Evolutionary conservation across 305 asterid genomes (phyloP), one percentile per base, ranked within the genome.

Genomic region (Lippia alba): DNA sequence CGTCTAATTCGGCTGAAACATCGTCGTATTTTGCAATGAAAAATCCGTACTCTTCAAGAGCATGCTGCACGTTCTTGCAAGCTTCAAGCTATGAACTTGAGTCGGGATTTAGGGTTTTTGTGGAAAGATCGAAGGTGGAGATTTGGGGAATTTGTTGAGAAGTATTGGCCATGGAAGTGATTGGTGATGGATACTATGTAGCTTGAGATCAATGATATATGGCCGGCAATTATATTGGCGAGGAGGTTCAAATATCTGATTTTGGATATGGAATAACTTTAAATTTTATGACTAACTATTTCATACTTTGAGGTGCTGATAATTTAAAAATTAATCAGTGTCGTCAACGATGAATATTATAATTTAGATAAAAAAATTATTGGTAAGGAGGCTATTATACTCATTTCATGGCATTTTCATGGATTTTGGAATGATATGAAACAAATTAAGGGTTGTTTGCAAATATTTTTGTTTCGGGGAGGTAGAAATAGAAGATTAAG

Each of bases 21-120:
- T 82, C 30, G 7, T 83, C 86, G 17, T 78, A 79, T 0, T 32
- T 20, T 36, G 84, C 89, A 17, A 85, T 20, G 15, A 87, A 89
- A 59, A 82, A 83, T 2, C 96, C 93, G 6, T 77, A 74, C 65
- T 85, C 90, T 78, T 87, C 93, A 20, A 89, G 87, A n/a, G 91
- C 88, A 9, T 14, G 69, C 30, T 58, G 76, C 58, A 84, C 76
- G 0, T 72, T 54, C 32, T 78, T 69, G 73, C 86, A 79, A 64
- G 81, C 44, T 57, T 64, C 32, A 0, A 24, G 6, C 91, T 88
- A 86, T 17, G 85, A 78, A 56, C 36, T 44, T 36, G 82, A 70
- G 8, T 58, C 46, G 14, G 82, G 85, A 49, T 57, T 67, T 60
- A 71, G 19, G 45, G 18, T 74, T 61, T 83, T 73, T 16, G 76